phyloP scores from a whole-genome alignment of 2,329 filamentous ascomycete species.

The Hypoxylon sp. region DNA sequence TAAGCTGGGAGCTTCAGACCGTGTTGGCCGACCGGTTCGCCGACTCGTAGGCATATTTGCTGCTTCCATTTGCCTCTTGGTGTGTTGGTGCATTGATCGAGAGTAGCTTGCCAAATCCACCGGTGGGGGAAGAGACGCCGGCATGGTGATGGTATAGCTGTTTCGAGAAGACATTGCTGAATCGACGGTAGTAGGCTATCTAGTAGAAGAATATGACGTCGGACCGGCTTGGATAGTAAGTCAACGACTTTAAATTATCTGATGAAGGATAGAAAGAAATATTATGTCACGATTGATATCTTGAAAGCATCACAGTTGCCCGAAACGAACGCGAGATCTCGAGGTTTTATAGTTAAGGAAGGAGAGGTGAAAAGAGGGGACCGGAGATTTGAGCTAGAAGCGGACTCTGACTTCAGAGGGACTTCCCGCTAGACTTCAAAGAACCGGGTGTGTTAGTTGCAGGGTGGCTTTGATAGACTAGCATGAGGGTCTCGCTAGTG shows the following conservation, averaged over 20 bases:
- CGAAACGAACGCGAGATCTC: conserved; percentile 21
- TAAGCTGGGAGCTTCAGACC: conserved; percentile 42
- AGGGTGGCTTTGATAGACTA: conserved; percentile 40
- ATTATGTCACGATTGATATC: conserved; percentile 20
- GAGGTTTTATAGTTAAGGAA: conserved; percentile 44
- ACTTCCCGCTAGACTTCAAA: conserved; percentile 23
- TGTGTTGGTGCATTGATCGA: conserved; percentile 74
- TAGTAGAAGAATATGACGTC: conserved; percentile 20
- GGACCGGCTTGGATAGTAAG: conserved; percentile 17
- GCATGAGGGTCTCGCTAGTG: conserved; percentile 37
- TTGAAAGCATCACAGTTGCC: neutral
- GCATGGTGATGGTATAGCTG: conserved; percentile 49
- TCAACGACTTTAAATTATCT: neutral
- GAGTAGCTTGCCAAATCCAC: conserved; percentile 63
- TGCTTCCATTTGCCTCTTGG: conserved; percentile 75
- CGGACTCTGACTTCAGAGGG: conserved; percentile 49
- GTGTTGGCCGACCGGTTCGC: conserved; percentile 45
- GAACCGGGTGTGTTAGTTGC: conserved; percentile 23
- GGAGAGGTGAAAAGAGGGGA: conserved; percentile 41
- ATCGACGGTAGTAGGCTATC: conserved; percentile 7
- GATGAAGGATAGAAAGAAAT: conserved; percentile 7
- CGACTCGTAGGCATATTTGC: conserved; percentile 63
- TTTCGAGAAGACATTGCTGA: conserved; percentile 50
- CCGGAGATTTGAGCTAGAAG: conserved; percentile 32
- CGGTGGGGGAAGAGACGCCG: conserved; percentile 50